Percentiles rank a stretch among this genome's conserved stretches.
Conservation (phyloP, 345 rosid species). For the Acer campestre region DNA sequence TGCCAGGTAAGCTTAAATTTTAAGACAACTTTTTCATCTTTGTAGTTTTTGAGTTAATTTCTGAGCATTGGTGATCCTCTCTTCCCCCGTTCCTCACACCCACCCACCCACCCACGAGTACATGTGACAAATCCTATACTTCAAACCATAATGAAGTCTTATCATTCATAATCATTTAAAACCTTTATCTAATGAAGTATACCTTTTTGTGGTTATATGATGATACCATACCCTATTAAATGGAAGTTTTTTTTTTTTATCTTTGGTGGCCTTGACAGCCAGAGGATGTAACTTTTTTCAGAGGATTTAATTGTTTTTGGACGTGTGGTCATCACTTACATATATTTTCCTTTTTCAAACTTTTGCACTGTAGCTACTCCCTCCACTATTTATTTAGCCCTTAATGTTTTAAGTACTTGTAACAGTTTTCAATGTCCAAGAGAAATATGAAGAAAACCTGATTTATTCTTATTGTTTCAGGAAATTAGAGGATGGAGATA, state of each 20-base stretch:
- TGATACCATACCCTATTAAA: not conserved
- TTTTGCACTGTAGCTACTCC: not conserved
- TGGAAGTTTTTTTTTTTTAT: not conserved
- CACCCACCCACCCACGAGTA: not conserved
- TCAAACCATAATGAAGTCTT: not conserved
- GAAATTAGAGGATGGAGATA: conserved; percentile 94
- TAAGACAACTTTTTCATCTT: not conserved
- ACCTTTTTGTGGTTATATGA: not conserved
- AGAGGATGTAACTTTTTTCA: not conserved
- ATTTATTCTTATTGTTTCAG: conserved; percentile 42
- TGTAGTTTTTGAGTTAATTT: not conserved
- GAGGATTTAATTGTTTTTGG: not conserved
- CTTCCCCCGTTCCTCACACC: not conserved
- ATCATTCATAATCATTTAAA: no score
- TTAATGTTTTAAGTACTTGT: not conserved
- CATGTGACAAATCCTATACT: not conserved
- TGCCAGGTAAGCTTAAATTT: conserved; percentile 60
- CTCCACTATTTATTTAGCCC: not conserved
- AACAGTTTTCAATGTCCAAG: not conserved
- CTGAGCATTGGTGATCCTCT: not conserved
- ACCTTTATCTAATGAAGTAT: not conserved
- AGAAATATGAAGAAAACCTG: not conserved
- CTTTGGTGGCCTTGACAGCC: not conserved
- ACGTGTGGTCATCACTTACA: not conserved
- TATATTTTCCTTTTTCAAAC: not conserved